phyloP scores from a whole-genome alignment of 2,329 filamentous ascomycete genomes.

The Aspergillus sp. region DNA sequence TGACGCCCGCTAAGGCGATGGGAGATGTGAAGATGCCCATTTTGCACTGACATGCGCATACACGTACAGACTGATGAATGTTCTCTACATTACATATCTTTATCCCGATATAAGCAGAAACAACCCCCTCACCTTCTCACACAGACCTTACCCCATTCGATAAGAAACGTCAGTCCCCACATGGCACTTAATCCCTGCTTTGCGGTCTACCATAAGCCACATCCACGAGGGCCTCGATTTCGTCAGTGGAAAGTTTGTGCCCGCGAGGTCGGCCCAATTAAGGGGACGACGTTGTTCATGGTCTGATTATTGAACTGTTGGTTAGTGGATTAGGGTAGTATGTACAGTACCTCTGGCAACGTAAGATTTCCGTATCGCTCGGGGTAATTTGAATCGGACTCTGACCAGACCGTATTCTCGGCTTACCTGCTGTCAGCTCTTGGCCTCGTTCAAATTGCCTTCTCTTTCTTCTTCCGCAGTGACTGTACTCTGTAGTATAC shows the following conservation, averaged over 20 bases:
- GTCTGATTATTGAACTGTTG: neutral
- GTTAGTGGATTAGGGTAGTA: neutral
- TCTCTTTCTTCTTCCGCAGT: too few species aligned
- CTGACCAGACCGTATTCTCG: too few species aligned
- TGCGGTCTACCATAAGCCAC: neutral
- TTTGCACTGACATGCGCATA: neutral
- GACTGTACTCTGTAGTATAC: too few species aligned
- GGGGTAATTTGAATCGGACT: too few species aligned
- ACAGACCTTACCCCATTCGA: neutral
- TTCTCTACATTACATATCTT: too few species aligned
- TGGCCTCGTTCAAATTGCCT: too few species aligned
- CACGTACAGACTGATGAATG: too few species aligned
- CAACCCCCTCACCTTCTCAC: neutral
- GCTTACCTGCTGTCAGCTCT: too few species aligned
- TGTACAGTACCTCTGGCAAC: too few species aligned
- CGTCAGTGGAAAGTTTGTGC: neutral
- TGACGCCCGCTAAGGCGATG: neutral
- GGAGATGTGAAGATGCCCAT: neutral
- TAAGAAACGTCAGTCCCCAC: neutral
- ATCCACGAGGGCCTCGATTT: neutral
- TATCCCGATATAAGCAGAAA: neutral
- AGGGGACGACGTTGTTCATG: neutral
- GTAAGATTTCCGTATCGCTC: too few species aligned
- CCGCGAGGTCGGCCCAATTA: neutral
- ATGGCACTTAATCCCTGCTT: neutral